phyloP scores from a whole-genome alignment of 225 moss, liverwort and hornwort genomes.

The Asterella californica region DNA sequence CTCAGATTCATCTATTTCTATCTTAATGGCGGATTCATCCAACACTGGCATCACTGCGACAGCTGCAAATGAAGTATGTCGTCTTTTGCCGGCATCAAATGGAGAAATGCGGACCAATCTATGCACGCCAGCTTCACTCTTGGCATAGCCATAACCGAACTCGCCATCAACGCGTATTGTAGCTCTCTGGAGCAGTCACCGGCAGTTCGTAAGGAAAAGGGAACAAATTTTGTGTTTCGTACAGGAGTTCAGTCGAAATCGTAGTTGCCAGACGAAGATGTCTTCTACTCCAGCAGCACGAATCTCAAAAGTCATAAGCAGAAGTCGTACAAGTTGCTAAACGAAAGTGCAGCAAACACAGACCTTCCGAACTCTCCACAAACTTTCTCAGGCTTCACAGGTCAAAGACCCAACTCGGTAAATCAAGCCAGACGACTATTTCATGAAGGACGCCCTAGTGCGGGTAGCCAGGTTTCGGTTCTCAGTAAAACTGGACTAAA shows the following conservation, averaged over 20 bases:
- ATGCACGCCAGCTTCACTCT: slow-evolving; percentile 95
- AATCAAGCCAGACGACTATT: neutral
- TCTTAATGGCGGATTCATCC: slow-evolving; percentile 71
- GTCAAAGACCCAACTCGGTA: neutral
- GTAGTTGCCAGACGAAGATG: neutral
- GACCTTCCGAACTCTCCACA: neutral
- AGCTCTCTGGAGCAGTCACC: slow-evolving; percentile 49
- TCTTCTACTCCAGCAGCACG: neutral
- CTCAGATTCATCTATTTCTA: slow-evolving; percentile 77
- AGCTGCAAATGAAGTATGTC: slow-evolving; percentile 95
- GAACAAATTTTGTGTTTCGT: neutral
- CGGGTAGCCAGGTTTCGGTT: neutral
- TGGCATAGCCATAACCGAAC: slow-evolving; percentile 79
- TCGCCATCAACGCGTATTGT: slow-evolving; percentile 81
- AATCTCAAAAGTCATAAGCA: no score
- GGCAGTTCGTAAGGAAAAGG: neutral
- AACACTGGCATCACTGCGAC: slow-evolving; percentile 96
- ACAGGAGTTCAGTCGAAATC: neutral
- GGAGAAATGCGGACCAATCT: slow-evolving; percentile 93
- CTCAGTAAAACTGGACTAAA: no score
- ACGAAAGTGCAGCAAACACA: no score
- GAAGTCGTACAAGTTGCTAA: no score
- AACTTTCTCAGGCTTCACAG: neutral
- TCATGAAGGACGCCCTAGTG: neutral
- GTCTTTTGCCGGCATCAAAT: slow-evolving; percentile 89